phyloP scores from a whole-genome alignment of 495 filamentous ascomycete species.

The Chlorociboria aeruginascens region DNA sequence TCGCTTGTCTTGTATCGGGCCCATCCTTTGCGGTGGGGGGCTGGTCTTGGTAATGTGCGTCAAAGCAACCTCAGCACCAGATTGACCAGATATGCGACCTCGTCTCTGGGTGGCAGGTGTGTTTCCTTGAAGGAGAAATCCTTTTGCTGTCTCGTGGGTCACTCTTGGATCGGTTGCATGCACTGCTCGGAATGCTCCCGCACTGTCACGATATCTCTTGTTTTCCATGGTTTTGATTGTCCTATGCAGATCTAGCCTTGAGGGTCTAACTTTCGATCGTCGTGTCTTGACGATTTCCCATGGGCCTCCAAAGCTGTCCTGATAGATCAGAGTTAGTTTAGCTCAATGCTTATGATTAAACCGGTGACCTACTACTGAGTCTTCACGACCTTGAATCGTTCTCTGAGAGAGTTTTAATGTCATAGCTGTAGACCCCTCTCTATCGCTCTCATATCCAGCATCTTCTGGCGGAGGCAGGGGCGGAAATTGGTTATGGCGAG shows the following conservation, averaged over 20 bases:
- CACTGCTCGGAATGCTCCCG: conserved; percentile 34
- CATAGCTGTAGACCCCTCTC: conserved; percentile 15
- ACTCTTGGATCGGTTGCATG: conserved; percentile 28
- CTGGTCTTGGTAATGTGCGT: conserved; percentile 12
- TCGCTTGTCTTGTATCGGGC: conserved; percentile 13
- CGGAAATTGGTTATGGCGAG: background rate
- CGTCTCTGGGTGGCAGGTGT: conserved; percentile 16
- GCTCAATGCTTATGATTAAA: no score
- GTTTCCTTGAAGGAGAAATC: conserved; percentile 23
- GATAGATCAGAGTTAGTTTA: no score
- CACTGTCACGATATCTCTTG: conserved; percentile 34
- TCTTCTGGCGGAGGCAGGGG: conserved; percentile 10
- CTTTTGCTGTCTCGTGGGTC: conserved; percentile 15
- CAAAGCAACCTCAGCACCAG: conserved; percentile 15
- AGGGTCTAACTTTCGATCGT: conserved; percentile 9
- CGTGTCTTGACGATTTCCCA: conserved; percentile 22
- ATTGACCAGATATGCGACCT: conserved; percentile 24
- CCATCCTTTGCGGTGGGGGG: conserved; percentile 16
- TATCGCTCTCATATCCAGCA: conserved; percentile 18
- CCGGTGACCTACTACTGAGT: background rate
- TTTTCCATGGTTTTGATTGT: conserved; percentile 29
- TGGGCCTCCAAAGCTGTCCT: conserved; percentile 4
- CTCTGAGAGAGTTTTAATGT: conserved; percentile 11
- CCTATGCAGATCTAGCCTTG: conserved; percentile 24
- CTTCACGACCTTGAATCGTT: background rate